Evolutionary conservation across 139 green algal species (phyloP).

Genomic region (Trebouxia sp.): DNA sequence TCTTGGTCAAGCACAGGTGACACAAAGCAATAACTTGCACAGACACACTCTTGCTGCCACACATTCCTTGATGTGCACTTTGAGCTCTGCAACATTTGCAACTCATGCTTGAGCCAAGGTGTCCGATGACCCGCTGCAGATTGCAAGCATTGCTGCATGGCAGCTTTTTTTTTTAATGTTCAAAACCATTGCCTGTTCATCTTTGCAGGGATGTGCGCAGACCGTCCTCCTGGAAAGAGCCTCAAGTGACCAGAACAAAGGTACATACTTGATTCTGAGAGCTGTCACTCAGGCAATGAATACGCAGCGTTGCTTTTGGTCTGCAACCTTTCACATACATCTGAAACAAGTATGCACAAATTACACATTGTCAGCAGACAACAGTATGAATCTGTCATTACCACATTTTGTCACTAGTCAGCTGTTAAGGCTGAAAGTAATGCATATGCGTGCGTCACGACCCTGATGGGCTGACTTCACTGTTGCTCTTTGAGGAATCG

Average conservation of each 20-base stretch:
- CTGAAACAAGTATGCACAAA: too few species aligned
- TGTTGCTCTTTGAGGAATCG: too few species aligned
- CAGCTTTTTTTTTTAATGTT: neutral
- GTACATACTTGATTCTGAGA: neutral
- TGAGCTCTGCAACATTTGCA: neutral
- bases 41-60: too few species aligned
- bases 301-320: too few species aligned
- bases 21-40: neutral
- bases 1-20: constrained; percentile 86
- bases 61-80: neutral
- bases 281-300: too few species aligned
- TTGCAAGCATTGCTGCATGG: neutral
- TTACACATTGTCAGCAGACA: too few species aligned
- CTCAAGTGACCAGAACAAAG: constrained; percentile 64
- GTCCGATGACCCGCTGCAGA: neutral
- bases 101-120: neutral
- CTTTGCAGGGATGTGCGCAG: constrained; percentile 48
- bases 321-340: too few species aligned
- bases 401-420: too few species aligned
- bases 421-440: too few species aligned
- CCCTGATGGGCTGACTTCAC: too few species aligned
- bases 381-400: too few species aligned
- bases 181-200: neutral
- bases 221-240: constrained; percentile 84
- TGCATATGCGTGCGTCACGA: too few species aligned